phyloP scores from a whole-genome alignment of 208 protist species.

The Leishmania tarentolae region DNA sequence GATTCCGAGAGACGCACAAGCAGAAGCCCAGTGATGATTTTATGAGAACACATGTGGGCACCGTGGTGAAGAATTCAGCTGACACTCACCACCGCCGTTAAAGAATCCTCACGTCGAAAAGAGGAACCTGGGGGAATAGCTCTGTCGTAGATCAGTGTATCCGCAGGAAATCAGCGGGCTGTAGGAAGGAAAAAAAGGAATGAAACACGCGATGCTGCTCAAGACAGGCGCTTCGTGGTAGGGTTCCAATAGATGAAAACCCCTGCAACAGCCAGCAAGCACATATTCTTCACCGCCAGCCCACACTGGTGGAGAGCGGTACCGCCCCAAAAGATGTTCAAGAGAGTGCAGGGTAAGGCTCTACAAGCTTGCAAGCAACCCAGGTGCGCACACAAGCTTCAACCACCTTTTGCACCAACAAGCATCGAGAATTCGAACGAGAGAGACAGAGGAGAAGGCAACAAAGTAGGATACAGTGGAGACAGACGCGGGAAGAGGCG shows the following conservation, averaged over 20 bases:
- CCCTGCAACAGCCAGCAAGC: not conserved
- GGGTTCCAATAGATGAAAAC: not conserved
- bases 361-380: not conserved
- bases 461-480: not conserved
- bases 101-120: not conserved
- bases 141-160: not conserved
- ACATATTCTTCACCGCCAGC: not conserved
- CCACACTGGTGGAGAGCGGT: not conserved
- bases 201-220: not conserved
- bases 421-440: fast-evolving
- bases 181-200: not conserved
- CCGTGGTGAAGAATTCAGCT: not conserved
- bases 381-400: not conserved
- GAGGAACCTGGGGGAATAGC: not conserved
- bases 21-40: not conserved
- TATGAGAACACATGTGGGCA: not conserved
- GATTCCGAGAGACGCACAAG: not conserved
- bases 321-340: not conserved
- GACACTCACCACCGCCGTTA: not conserved
- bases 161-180: not conserved
- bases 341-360: not conserved
- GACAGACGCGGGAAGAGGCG: not conserved
- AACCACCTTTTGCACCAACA: not conserved
- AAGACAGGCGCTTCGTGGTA: not conserved
- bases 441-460: not conserved